Evolutionary conservation across 192 early-diverging fungal genomes (phyloP).

Genomic region (Spizellomyces sp.): DNA sequence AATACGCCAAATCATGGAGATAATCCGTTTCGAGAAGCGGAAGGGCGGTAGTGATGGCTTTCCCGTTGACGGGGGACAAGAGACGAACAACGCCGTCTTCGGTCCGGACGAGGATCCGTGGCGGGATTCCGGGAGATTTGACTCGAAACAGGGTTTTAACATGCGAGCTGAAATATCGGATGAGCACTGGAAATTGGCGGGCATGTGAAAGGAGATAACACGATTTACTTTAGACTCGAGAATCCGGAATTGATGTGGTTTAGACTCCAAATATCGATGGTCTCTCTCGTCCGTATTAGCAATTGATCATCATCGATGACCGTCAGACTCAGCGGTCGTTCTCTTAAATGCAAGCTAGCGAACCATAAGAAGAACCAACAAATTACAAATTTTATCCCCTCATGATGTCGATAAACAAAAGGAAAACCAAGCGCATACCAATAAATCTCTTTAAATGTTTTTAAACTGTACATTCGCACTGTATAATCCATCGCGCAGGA

Average conservation of each 20-base stretch:
- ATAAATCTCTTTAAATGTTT: conserved; percentile 51
- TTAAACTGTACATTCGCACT: conserved; percentile 51
- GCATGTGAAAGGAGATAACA: not conserved
- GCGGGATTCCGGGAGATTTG: conserved; percentile 20
- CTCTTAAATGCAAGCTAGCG: conserved; percentile 43
- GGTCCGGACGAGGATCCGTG: conserved; percentile 42
- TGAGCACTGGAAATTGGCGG: not conserved
- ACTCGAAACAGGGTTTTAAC: conserved; percentile 23
- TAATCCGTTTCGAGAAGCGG: conserved; percentile 55
- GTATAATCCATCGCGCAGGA: conserved; percentile 46
- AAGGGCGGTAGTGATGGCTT: conserved; percentile 50
- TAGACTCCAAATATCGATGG: conserved; percentile 46
- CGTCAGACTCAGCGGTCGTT: conserved; percentile 40
- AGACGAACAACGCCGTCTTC: conserved; percentile 55
- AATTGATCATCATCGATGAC: conserved; percentile 48
- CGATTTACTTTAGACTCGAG: conserved; percentile 41
- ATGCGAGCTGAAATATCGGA: conserved; percentile 31
- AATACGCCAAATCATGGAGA: conserved; percentile 40
- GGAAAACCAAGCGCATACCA: conserved; percentile 34
- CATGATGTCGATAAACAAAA: not conserved
- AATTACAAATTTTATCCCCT: not conserved
- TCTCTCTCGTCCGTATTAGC: conserved; percentile 37
- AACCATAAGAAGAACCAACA: not conserved
- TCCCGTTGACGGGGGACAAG: conserved; percentile 43
- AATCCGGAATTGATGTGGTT: conserved; percentile 56